Evolutionary conservation across 768 basidiomycete species (phyloP).

Genomic region (Leucosporidium creatinivorum): DNA sequence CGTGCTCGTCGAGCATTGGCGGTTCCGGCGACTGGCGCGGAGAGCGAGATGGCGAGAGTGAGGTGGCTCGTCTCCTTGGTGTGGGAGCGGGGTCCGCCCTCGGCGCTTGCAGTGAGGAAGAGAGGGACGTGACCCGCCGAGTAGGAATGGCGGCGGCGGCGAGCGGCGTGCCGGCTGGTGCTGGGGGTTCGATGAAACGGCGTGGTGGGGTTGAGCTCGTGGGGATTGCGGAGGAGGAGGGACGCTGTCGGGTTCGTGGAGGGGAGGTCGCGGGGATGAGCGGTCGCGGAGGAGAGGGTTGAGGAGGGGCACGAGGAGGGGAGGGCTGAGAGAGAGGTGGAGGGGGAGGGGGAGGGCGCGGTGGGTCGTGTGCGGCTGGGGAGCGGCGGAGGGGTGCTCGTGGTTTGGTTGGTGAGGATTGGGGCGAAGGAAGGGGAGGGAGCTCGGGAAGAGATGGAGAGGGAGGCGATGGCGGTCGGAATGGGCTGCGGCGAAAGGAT

Average conservation of each 20-base stretch:
- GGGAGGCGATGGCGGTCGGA: too few species aligned
- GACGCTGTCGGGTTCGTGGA: neutral
- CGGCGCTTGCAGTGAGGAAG: neutral
- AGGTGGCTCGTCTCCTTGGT: too few species aligned
- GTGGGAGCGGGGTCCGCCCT: neutral
- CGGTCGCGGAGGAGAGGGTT: neutral
- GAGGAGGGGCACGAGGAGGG: constrained; percentile 9
- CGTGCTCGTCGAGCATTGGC: too few species aligned
- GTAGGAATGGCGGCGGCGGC: too few species aligned
- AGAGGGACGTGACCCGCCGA: neutral
- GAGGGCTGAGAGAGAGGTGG: constrained; percentile 8
- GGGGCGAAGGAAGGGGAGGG: too few species aligned
- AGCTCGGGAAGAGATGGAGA: too few species aligned
- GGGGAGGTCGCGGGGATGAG: neutral
- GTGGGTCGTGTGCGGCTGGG: neutral
- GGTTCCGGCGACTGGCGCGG: too few species aligned
- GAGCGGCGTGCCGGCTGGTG: neutral
- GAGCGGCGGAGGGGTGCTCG: neutral
- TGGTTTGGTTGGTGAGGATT: neutral
- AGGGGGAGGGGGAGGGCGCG: neutral
- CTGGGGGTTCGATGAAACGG: neutral
- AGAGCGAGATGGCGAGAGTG: too few species aligned
- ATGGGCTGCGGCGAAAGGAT: too few species aligned
- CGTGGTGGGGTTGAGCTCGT: constrained; percentile 18
- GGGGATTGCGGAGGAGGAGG: neutral